Evolutionary conservation across 1,284 basidiomycete species (phyloP).

Genomic region (Ustilago tritici): DNA sequence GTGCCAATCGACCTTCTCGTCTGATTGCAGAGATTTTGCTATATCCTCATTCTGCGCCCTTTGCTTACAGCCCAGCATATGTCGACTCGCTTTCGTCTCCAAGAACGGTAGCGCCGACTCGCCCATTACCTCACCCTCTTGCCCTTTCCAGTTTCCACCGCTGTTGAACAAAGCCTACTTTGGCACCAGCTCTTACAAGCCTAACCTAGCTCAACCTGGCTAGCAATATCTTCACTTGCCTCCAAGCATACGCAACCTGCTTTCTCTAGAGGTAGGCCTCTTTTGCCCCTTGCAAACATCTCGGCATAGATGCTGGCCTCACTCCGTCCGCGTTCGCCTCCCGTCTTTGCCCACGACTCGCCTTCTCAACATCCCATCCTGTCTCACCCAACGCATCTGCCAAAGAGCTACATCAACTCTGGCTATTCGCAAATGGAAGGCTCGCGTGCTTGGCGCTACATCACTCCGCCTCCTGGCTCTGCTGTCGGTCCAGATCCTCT

Average conservation of each 20-base stretch:
- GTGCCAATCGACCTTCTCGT: neutral
- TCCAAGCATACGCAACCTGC: neutral
- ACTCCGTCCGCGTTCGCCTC: conserved; percentile 37
- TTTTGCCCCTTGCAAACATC: conserved; percentile 13
- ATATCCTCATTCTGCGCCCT: neutral
- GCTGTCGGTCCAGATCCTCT: conserved; percentile 1
- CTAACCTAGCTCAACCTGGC: neutral
- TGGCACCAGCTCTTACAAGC: neutral
- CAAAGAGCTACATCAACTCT: neutral
- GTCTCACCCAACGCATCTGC: neutral
- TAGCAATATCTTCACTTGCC: neutral
- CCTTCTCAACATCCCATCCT: conserved; percentile 4
- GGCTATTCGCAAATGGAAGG: conserved; percentile 21
- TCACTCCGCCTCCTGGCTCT: conserved; percentile 9
- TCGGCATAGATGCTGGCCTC: conserved; percentile 45
- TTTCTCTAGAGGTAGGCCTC: conserved; percentile 7
- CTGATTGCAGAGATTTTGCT: neutral
- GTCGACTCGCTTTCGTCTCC: neutral
- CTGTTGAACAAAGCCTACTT: neutral
- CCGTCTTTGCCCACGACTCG: conserved; percentile 17
- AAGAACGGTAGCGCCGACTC: conserved; percentile 1
- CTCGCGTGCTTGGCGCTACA: conserved; percentile 28
- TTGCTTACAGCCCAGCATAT: neutral
- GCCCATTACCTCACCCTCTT: neutral
- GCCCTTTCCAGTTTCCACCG: neutral